Percentiles rank a stretch among this genome's conserved stretches.
phyloP scores from a whole-genome alignment of 2,329 filamentous ascomycete genomes.

The Penicillium thymicola region DNA sequence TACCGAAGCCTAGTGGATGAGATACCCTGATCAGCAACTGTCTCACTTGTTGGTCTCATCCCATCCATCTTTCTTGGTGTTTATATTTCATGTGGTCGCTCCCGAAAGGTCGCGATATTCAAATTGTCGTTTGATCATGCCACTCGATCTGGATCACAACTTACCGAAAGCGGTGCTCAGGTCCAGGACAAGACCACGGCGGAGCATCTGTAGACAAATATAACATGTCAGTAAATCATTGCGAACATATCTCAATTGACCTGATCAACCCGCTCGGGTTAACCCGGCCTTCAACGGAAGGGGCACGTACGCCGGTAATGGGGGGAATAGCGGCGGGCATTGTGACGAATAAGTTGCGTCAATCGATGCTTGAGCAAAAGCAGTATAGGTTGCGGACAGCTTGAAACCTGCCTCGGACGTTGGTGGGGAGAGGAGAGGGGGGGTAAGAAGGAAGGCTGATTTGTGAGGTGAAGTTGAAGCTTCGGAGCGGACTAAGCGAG shows the following conservation, averaged over 20 bases:
- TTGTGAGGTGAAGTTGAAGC: slow-evolving; percentile 35
- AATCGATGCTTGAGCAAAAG: slow-evolving; percentile 11
- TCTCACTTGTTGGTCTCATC: background rate
- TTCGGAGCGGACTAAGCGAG: slow-evolving; percentile 40
- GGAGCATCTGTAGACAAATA: slow-evolving; percentile 55
- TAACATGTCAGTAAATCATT: slow-evolving; percentile 16
- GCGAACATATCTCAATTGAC: background rate
- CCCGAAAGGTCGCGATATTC: slow-evolving; percentile 1
- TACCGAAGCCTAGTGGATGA: slow-evolving; percentile 54
- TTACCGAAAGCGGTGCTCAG: slow-evolving; percentile 64
- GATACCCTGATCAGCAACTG: slow-evolving; percentile 15
- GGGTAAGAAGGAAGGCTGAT: slow-evolving; percentile 19
- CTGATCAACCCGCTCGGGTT: slow-evolving; percentile 18
- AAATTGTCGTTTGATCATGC: slow-evolving; percentile 17
- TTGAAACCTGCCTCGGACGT: slow-evolving; percentile 22
- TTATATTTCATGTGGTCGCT: background rate
- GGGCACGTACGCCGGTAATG: slow-evolving; percentile 47
- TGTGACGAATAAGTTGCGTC: slow-evolving; percentile 24
- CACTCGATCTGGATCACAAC: slow-evolving; percentile 30
- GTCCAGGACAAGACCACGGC: slow-evolving; percentile 63
- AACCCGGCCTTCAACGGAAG: slow-evolving; percentile 18
- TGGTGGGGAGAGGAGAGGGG: slow-evolving; percentile 23
- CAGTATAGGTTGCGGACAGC: slow-evolving; percentile 17
- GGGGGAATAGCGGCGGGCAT: slow-evolving; percentile 45
- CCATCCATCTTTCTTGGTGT: background rate